Base-by-base conservation (phyloP, 768 basidiomycete genomes). In the Psilocybe tampanensis region DNA sequence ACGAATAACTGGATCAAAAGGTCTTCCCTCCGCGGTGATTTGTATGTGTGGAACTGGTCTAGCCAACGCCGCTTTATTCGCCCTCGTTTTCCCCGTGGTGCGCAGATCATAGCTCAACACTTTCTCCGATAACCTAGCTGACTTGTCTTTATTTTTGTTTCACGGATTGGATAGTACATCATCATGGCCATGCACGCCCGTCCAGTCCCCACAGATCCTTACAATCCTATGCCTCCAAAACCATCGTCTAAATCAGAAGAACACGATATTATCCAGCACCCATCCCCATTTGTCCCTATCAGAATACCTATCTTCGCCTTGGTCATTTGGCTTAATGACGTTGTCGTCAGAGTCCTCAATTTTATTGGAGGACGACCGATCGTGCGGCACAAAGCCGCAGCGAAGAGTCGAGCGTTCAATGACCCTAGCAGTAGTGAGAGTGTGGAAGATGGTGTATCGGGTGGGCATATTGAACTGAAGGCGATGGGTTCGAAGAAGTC, bases 41-140 rank as follows among this genome's bases (percentile, higher is more conserved):
- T 94, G 92, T 67, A 86, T 80, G 55, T 86, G 83, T 78, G 88
- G 87, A 51, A 85, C 83, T 58, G 80, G 84, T 41, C 81, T 93
- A 34, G 89, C 90, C 12, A 94, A 89, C 63, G 89, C 85, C n/a
- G 88, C 88, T 9, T 68, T 91, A 18, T 95, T 95, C 64, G 91
- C 93, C 0, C 80, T 95, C 50, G 66, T 94, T 12, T 94, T 90
- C 67, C 94, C 94, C 34, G 78, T 79, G 36, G 92, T 94, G 64
- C 56, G 88, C 76, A 44, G 29, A 29, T 29, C 9, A 29, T 29
- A n/a, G 32, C 29, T 19, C 29, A n/a, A 42, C 17, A 15, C 24
- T 48, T 53, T 29, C 59, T 39, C 36, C 54, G 47, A 55, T 33
- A 22, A 44, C 52, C 29, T n/a, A 36, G 8, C 47, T 15, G 34